A percentile compares a stretch with the other conserved stretches of the same genome.
phyloP scores from a whole-genome alignment of 1,284 basidiomycete genomes.

The Cutaneotrichosporon cyanovorans region DNA sequence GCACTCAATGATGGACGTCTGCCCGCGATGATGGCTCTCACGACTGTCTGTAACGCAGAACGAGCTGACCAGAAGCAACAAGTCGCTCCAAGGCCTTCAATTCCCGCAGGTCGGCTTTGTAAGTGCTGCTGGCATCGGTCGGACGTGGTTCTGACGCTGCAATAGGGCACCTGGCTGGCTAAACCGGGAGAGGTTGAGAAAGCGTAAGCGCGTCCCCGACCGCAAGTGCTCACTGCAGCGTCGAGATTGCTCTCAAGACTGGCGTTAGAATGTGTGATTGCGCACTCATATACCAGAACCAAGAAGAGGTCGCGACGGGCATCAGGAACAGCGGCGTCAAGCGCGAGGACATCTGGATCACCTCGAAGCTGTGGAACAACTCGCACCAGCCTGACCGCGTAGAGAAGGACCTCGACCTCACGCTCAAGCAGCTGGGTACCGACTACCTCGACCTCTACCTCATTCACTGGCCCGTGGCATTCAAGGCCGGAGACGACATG shows the following conservation, averaged over 20 bases:
- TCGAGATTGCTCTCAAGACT: slow-evolving; percentile 61
- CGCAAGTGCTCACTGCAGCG: slow-evolving; percentile 26
- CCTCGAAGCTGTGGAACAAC: slow-evolving; percentile 54
- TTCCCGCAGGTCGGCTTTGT: slow-evolving; percentile 68
- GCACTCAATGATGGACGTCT: neutral
- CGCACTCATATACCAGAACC: slow-evolving; percentile 56
- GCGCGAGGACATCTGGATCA: slow-evolving; percentile 75
- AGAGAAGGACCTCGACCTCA: slow-evolving; percentile 65
- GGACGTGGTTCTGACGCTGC: neutral
- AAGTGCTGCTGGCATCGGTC: neutral
- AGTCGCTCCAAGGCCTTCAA: slow-evolving; percentile 18
- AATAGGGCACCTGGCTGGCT: slow-evolving; percentile 1
- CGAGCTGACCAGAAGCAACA: no score
- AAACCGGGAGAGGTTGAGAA: slow-evolving; percentile 62
- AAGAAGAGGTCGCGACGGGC: slow-evolving; percentile 49
- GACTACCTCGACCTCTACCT: slow-evolving; percentile 76
- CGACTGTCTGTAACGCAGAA: neutral
- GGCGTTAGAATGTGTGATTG: slow-evolving; percentile 76
- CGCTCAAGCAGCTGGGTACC: slow-evolving; percentile 61
- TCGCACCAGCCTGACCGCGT: slow-evolving; percentile 48
- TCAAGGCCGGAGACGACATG: slow-evolving; percentile 57
- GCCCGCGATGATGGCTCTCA: neutral
- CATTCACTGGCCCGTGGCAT: slow-evolving; percentile 81
- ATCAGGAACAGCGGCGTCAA: slow-evolving; percentile 69
- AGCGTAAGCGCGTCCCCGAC: slow-evolving; percentile 9